Percentiles rank a stretch among this genome's conserved stretches.
Conservation (phyloP, 495 filamentous ascomycete species). For the Rostrohypoxylon terebratum region DNA sequence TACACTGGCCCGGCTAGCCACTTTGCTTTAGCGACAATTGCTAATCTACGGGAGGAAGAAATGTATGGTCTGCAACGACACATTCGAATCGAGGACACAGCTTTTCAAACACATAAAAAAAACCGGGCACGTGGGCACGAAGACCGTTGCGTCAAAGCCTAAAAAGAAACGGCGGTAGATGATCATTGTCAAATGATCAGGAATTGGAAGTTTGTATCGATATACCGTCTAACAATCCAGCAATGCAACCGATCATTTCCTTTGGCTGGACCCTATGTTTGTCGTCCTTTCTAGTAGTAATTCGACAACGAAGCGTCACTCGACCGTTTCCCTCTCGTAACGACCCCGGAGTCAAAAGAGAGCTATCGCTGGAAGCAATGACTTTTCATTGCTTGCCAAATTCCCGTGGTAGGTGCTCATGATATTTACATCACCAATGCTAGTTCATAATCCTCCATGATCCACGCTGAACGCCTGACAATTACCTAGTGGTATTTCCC, state of each 20-base stretch:
- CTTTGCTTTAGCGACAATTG: neutral
- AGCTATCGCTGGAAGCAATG: neutral
- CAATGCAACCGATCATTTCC: constrained; percentile 19
- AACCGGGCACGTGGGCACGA: constrained; percentile 67
- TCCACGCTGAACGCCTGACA: constrained; percentile 33
- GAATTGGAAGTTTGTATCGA: constrained; percentile 13
- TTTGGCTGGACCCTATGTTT: constrained; percentile 1
- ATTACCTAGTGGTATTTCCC: constrained; percentile 46
- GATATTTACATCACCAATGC: constrained; percentile 40
- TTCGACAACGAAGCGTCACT: neutral
- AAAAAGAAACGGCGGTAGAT: constrained; percentile 55
- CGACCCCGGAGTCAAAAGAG: constrained; percentile 12
- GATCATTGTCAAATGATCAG: constrained; percentile 1
- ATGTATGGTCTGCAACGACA: constrained; percentile 70
- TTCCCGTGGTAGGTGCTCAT: constrained; percentile 26
- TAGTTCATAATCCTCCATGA: constrained; percentile 20
- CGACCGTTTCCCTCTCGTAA: neutral
- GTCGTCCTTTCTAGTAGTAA: neutral
- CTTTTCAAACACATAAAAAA: constrained; percentile 81
- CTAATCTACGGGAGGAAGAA: constrained; percentile 42
- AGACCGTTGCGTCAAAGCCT: constrained; percentile 45
- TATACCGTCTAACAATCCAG: neutral
- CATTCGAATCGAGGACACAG: constrained; percentile 74
- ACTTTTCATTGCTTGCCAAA: constrained; percentile 22
- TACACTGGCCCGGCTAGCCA: neutral